Base-by-base conservation (phyloP, 257 asterid species). In the Fraxinus anomala region DNA sequence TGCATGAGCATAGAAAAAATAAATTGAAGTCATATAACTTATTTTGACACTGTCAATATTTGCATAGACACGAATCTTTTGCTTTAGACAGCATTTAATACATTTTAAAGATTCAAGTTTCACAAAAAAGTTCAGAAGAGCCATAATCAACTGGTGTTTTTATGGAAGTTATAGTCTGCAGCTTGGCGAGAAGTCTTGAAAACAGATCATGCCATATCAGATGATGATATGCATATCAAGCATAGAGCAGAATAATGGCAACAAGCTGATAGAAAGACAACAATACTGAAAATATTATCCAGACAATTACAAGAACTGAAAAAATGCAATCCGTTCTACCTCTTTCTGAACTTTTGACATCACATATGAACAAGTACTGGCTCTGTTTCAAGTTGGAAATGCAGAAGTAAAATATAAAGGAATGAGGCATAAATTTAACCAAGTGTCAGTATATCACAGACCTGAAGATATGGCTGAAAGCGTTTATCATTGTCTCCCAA, bases 391-490 rank as follows among this genome's bases (percentile, higher is more conserved):
- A 17, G 24, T 14, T 17, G 10, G 8, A 10, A 24, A 10, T 23
- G 9, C 4, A 37, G 54, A 70, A 34, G 24, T 68, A 33, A 68
- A 19, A 70, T 14, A 36, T n/a, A 1, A 70, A 4, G 26, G 54
- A 37, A 70, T 13, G 33, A 39, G 16, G 63, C 76, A 73, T 6
- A 44, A 73, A 42, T 63, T 68, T 30, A 66, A 70, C 33, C 24
- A 73, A 17, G 65, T 67, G 13, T 76, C 42, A 80, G 65, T 33
- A 26, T 56, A 73, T 56, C 24, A 72, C 89, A n/a, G 61, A 94
- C 98, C 98, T 91, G 92, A 79, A 92, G 87, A 86, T 82, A 90
- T 56, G 88, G 81, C 83, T 87, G 94, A 76, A 92, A 80, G 84
- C 77, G 79, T 66, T 49, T 75, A 72, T 89, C 91, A 72, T 40